Evolutionary conservation across 1,284 basidiomycete genomes (phyloP), one percentile per base, ranked within the genome.

Genomic region (Meira nashicola): DNA sequence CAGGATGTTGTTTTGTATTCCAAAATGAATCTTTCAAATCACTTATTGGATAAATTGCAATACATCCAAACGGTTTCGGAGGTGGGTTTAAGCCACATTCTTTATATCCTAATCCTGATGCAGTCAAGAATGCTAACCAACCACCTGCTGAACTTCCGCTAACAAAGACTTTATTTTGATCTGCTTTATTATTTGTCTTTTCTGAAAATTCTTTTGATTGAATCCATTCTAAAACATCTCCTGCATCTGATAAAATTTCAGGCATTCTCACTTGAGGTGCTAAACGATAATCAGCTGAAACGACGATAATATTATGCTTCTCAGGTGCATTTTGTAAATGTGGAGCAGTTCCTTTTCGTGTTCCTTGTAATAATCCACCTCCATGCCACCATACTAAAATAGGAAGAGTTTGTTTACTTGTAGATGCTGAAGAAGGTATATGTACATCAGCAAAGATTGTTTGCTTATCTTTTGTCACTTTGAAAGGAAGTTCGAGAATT

Each of bases 11-110:
- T 52, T 63, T 61, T 11, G 58, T 66, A 14, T 53, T 62, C 67
- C 68, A 73, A 49, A 73, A 73, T 28, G 61, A 49, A 39, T 70
- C 64, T 23, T 51, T 51, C 9, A 74, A 50, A 28, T 65, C 66
- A 7, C 59, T 60, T 50, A 74, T 74, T 12, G 71, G 71, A 59
- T 74, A 74, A 57, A 74, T 67, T 8, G 66, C 63, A 2, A 63
- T 60, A 39, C 64, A 54, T 0, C 39, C 67, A 17, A 61, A 47
- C 14, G 33, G 15, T 0, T 28, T 28, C 8, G 50, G 47, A 39
- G 59, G 64, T 7, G 46, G 23, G 28, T 51, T 23, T 21, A 68
- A 12, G 21, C 65, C 67, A 28, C 59, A 59, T 49, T 57, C 66
- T 50, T 64, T 55, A 57, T 71, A 70, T 23, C 64, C 69, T 21